Base-by-base conservation (phyloP, 352 stramenopile species). In the Thalassiosira exigua region DNA sequence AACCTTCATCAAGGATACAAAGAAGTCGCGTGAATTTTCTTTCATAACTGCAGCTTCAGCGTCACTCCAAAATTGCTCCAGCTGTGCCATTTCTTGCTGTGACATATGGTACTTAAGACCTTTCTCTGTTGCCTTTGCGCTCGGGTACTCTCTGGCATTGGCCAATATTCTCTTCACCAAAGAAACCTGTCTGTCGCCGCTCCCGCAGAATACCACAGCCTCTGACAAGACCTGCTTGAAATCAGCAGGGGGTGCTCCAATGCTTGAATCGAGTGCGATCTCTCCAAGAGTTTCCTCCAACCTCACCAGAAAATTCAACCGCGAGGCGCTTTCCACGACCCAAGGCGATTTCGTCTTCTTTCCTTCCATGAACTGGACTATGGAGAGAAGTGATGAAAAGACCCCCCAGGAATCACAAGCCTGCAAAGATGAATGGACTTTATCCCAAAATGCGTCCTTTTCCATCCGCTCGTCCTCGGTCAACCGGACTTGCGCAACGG, bases 101-200 rank as follows among this genome's bases (percentile, higher is more conserved):
- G 52, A 41, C 26, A 79, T 50, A 29, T 0, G 19, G 32, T 39
- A 65, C 29, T 36, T 59, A n/a, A 4, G 32, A 2, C 12, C 3
- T 42, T 33, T n/a, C 0, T 27, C 14, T n/a, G 17, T 26, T 32
- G 69, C 26, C 26, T 41, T 5, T 39, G 56, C 11, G n/a, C 21
- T 21, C 57, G 44, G 41, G 36, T 46, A 17, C 27, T 65, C 46
- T 46, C 19, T 30, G n/a, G 71, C 51, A 27, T 79, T 85, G 3
- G 44, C 50, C 19, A 82, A 39, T 46, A 82, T 81, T 75, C 73
- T 52, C 57, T 85, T 82, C 26, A 72, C 77, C 26, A 81, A 21
- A 12, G 50, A 73, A 32, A 69, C 64, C 62, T 84, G 70, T 52
- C 76, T 65, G 48, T 80, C 76, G 19, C 76, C 76, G 33, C 53